These are phyloP conservation scores for Leccinum subfulvum DNA, from an alignment of 1,284 basidiomycete genomes.

Conservation along the genomic window DNA sequence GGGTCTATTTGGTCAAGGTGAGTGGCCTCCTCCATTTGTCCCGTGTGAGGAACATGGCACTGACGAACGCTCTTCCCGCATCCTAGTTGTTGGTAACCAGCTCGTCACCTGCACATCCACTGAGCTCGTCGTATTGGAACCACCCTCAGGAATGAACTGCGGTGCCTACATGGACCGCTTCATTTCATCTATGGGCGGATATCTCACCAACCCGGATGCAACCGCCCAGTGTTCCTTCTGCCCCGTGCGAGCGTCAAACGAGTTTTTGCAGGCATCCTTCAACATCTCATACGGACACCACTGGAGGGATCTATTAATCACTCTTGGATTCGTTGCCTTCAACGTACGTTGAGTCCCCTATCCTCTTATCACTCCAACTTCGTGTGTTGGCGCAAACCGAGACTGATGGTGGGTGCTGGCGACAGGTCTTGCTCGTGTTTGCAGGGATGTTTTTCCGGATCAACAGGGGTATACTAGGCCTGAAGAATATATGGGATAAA, in stretches of 20 bases:
- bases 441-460: too few species aligned
- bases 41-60: not conserved
- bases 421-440: too few species aligned
- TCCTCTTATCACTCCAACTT: too few species aligned
- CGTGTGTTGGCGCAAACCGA: too few species aligned
- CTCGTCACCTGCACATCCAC: conserved; percentile 51
- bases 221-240: conserved; percentile 57
- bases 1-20: conserved; percentile 10
- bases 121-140: conserved; percentile 55
- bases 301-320: too few species aligned
- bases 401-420: too few species aligned
- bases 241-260: conserved; percentile 41
- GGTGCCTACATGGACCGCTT: conserved; percentile 52
- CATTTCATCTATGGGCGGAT: conserved; percentile 58
- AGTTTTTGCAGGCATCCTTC: too few species aligned
- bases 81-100: conserved; percentile 45
- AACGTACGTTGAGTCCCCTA: too few species aligned
- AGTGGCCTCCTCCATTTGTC: not conserved
- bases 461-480: too few species aligned
- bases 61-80: not conserved
- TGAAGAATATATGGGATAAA: too few species aligned
- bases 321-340: too few species aligned
- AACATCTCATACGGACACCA: too few species aligned
- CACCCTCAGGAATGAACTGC: conserved; percentile 65
- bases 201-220: conserved; percentile 60